phyloP scores from a whole-genome alignment of 1,139 yeast species.

The Suhomyces ambrosiae region DNA sequence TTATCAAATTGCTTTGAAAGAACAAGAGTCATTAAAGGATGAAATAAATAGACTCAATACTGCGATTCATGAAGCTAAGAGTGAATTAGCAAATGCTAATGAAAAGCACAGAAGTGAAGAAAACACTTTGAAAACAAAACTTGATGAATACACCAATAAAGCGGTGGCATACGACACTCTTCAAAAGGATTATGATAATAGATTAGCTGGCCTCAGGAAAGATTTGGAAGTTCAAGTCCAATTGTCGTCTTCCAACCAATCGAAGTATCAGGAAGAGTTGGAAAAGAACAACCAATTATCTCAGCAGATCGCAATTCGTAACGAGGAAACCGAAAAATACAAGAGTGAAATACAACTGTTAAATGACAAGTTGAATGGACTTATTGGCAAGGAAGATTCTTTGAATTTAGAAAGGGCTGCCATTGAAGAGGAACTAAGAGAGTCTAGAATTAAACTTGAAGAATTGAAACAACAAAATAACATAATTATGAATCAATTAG shows the following conservation, averaged over 20 bases:
- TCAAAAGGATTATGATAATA: constrained; percentile 38
- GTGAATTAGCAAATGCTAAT: constrained; percentile 21
- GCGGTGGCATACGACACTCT: constrained; percentile 40
- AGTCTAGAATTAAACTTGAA: constrained; percentile 46
- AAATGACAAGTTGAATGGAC: constrained; percentile 27
- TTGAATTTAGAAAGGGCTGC: constrained; percentile 33
- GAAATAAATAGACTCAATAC: constrained; percentile 23
- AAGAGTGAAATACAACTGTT: constrained; percentile 39
- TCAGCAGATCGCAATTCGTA: constrained; percentile 43
- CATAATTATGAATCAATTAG: constrained; percentile 70
- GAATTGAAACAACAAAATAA: constrained; percentile 70
- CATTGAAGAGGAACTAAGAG: constrained; percentile 56
- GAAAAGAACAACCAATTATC: constrained; percentile 60
- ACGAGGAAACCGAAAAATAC: constrained; percentile 43
- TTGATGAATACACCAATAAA: constrained; percentile 26
- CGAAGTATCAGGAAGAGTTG: constrained; percentile 59
- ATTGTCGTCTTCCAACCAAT: constrained; percentile 51
- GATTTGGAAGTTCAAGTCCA: constrained; percentile 58
- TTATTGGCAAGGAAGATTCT: constrained; percentile 28
- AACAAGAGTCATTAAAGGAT: constrained; percentile 24
- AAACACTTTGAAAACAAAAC: constrained; percentile 27
- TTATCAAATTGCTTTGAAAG: constrained; percentile 23
- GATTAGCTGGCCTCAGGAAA: constrained; percentile 28
- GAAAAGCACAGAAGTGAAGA: constrained; percentile 20
- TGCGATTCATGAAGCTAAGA: constrained; percentile 18